Conservation (phyloP, 2,329 filamentous ascomycete genomes). For the Byssochlamys sp. region DNA sequence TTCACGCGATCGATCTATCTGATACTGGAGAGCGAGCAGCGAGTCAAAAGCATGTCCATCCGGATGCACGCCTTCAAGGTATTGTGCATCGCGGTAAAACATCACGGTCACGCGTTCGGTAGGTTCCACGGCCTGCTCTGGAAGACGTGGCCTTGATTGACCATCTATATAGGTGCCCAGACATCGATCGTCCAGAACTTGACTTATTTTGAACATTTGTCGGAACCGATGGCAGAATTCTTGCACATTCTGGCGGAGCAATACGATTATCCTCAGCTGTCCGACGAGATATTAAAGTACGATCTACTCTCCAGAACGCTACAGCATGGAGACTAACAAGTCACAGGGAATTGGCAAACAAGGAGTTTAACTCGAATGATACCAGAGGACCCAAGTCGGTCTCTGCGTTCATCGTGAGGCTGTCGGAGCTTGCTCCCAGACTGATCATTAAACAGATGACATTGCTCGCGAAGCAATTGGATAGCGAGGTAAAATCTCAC, state of each 20-base stretch:
- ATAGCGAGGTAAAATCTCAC: slow-evolving; percentile 63
- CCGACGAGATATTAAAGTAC: slow-evolving; percentile 73
- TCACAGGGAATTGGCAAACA: slow-evolving; percentile 76
- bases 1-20: slow-evolving; percentile 90
- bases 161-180: slow-evolving; percentile 60
- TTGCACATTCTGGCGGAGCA: slow-evolving; percentile 90
- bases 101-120: slow-evolving; percentile 95
- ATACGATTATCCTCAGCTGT: slow-evolving; percentile 92
- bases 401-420: slow-evolving; percentile 81
- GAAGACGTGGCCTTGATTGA: slow-evolving; percentile 10
- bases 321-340: slow-evolving; percentile 11
- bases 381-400: slow-evolving; percentile 92
- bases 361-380: slow-evolving; percentile 96
- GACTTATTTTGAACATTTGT: slow-evolving; percentile 97
- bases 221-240: slow-evolving; percentile 97
- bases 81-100: slow-evolving; percentile 89
- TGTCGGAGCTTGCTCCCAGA: slow-evolving; percentile 83
- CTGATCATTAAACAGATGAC: slow-evolving; percentile 97
- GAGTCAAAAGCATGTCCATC: slow-evolving; percentile 78
- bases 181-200: slow-evolving; percentile 96
- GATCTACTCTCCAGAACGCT: neutral
- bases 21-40: slow-evolving; percentile 84
- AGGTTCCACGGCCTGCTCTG: slow-evolving; percentile 11
- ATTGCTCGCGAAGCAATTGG: slow-evolving; percentile 81
- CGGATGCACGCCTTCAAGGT: slow-evolving; percentile 97